Evolutionary conservation across 2,329 filamentous ascomycete species (phyloP).

Genomic region (Lecanicillium sp.): DNA sequence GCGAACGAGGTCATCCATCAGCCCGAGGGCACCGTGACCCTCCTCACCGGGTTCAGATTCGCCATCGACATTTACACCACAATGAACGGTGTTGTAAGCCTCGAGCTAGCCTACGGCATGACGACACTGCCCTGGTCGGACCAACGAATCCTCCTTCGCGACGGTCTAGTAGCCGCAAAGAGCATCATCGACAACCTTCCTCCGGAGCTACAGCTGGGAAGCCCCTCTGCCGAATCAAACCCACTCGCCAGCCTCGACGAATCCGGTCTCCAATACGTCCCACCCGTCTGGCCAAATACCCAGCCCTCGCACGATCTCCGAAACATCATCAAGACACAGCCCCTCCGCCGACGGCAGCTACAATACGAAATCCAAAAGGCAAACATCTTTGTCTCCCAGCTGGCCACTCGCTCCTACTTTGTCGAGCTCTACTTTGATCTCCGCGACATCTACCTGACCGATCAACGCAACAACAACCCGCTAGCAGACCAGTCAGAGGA

Average conservation of each 20-base stretch:
- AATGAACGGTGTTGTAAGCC: slow-evolving; percentile 69
- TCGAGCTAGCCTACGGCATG: slow-evolving; percentile 75
- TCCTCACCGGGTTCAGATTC: slow-evolving; percentile 72
- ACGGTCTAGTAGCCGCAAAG: slow-evolving; percentile 64
- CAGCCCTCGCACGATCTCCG: slow-evolving; percentile 42
- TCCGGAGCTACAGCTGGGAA: slow-evolving; percentile 53
- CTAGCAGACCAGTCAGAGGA: slow-evolving; percentile 25
- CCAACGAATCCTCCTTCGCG: slow-evolving; percentile 65
- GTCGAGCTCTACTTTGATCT: slow-evolving; percentile 81
- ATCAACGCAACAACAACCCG: slow-evolving; percentile 27
- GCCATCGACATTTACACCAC: slow-evolving; percentile 72
- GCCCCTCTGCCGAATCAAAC: slow-evolving; percentile 25
- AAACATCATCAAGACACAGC: slow-evolving; percentile 39
- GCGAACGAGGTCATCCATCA: slow-evolving; percentile 62
- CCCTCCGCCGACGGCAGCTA: slow-evolving; percentile 44
- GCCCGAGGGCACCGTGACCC: slow-evolving; percentile 57
- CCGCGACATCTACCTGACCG: slow-evolving; percentile 53
- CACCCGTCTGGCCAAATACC: slow-evolving; percentile 37
- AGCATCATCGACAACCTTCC: slow-evolving; percentile 60
- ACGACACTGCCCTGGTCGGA: slow-evolving; percentile 68
- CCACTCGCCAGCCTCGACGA: slow-evolving; percentile 33
- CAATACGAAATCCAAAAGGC: slow-evolving; percentile 89
- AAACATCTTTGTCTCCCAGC: slow-evolving; percentile 75
- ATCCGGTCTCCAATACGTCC: slow-evolving; percentile 42
- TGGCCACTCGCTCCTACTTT: slow-evolving; percentile 74